Conservation (phyloP, 345 rosid genomes). For the Geranium brycei region DNA sequence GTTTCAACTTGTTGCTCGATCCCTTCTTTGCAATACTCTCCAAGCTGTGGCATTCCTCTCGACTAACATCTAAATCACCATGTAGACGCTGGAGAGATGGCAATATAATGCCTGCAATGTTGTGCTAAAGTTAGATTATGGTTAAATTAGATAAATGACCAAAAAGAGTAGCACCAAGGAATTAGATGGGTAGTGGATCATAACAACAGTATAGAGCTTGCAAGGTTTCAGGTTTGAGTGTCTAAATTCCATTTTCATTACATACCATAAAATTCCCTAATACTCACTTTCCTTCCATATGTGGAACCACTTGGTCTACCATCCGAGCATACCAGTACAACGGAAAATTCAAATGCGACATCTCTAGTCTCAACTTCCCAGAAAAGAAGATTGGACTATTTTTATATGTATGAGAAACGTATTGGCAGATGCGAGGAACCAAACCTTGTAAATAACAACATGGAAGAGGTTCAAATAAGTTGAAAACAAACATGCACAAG, state of each 20-base stretch:
- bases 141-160: no score
- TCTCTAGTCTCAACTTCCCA: neutral
- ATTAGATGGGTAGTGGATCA: neutral
- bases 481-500: conserved; percentile 2
- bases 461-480: conserved; percentile 37
- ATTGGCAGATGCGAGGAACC: neutral
- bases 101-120: conserved; percentile 27
- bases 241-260: neutral
- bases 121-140: neutral
- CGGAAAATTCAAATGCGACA: neutral
- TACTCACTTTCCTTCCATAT: neutral
- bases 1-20: conserved; percentile 12
- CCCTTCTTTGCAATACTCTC: conserved; percentile 15
- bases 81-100: conserved; percentile 36
- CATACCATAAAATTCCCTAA: conserved; percentile 39
- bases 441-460: conserved; percentile 27
- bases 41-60: conserved; percentile 8
- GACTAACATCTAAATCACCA: conserved; percentile 19
- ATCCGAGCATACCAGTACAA: conserved; percentile 22
- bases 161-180: no score
- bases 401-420: neutral
- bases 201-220: no score
- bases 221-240: no score
- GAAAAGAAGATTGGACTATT: no score
- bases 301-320: neutral